A percentile compares a stretch with the other conserved stretches of the same genome.
Evolutionary conservation across 2,329 filamentous ascomycete species (phyloP).

Genomic region (Aspergillus fumigatiaffinis): DNA sequence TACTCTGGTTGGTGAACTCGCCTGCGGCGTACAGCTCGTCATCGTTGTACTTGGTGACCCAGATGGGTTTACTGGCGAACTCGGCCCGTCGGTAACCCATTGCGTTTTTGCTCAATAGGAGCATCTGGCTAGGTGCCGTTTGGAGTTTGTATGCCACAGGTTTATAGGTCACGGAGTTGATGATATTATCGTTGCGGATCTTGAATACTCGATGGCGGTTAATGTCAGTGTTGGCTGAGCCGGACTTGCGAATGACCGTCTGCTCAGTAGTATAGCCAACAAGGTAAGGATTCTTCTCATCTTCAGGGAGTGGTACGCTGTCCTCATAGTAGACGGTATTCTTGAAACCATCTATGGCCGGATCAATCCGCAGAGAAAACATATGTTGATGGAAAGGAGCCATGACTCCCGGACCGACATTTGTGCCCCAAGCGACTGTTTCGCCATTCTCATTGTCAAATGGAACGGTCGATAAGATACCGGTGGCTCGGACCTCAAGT

Average conservation of each 20-base stretch:
- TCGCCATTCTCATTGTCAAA: slow-evolving; percentile 58
- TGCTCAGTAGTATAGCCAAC: slow-evolving; percentile 49
- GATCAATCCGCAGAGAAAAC: slow-evolving; percentile 64
- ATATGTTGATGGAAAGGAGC: slow-evolving; percentile 73
- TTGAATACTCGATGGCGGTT: slow-evolving; percentile 54
- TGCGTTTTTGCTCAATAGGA: slow-evolving; percentile 48
- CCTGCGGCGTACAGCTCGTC: slow-evolving; percentile 52
- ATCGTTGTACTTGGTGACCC: slow-evolving; percentile 53
- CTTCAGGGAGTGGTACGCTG: slow-evolving; percentile 57
- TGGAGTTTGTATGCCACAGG: slow-evolving; percentile 56
- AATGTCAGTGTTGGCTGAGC: slow-evolving; percentile 47
- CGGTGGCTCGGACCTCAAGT: slow-evolving; percentile 66
- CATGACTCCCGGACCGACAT: slow-evolving; percentile 66
- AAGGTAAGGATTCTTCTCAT: slow-evolving; percentile 48
- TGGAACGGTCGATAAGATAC: slow-evolving; percentile 64
- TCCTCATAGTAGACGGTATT: slow-evolving; percentile 58
- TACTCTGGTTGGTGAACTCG: slow-evolving; percentile 55
- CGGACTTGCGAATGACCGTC: slow-evolving; percentile 46
- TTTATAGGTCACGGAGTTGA: slow-evolving; percentile 53
- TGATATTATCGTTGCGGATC: slow-evolving; percentile 51
- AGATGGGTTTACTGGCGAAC: slow-evolving; percentile 54
- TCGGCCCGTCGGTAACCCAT: slow-evolving; percentile 50
- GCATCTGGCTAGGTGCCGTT: slow-evolving; percentile 55
- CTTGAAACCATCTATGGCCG: slow-evolving; percentile 55
- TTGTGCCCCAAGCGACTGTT: slow-evolving; percentile 63